A percentile compares a stretch with the other conserved stretches of the same genome.
Evolutionary conservation across 1,139 yeast genomes (phyloP).

Genomic region (Tardiomyces digboiensis): DNA sequence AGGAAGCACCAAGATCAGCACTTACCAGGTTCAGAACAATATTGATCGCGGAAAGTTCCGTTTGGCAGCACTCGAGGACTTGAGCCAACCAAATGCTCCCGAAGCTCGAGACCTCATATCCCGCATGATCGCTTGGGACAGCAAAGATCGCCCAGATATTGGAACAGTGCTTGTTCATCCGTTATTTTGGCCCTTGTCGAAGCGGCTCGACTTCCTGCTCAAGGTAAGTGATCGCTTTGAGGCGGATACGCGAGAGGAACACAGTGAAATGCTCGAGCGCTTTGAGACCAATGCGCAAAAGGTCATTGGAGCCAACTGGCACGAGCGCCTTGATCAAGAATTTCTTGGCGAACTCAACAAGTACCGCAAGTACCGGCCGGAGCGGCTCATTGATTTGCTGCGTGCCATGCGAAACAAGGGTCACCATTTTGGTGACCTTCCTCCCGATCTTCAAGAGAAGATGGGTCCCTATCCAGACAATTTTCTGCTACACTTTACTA

Average conservation of each 20-base stretch:
- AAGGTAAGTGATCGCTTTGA: conserved; percentile 91
- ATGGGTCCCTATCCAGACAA: conserved; percentile 84
- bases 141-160: conserved; percentile 68
- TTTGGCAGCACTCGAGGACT: conserved; percentile 36
- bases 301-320: conserved; percentile 72
- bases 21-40: conserved; percentile 80
- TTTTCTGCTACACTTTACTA: conserved; percentile 65
- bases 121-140: conserved; percentile 62
- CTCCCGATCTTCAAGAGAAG: conserved; percentile 41
- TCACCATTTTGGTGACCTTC: conserved; percentile 89
- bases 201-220: conserved; percentile 70
- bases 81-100: conserved; percentile 34
- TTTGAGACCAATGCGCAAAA: conserved; percentile 48
- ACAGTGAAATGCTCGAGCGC: conserved; percentile 50
- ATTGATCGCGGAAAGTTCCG: conserved; percentile 66
- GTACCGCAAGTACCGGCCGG: conserved; percentile 78
- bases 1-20: conserved; percentile 8
- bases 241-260: conserved; percentile 79
- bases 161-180: conserved; percentile 68
- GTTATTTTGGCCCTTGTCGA: conserved; percentile 70
- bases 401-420: conserved; percentile 88
- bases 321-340: conserved; percentile 51
- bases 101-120: conserved; percentile 69
- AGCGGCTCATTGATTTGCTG: conserved; percentile 70
- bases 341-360: conserved; percentile 82